phyloP scores from a whole-genome alignment of 495 filamentous ascomycete genomes.

The Sabuloglossum arenarium region DNA sequence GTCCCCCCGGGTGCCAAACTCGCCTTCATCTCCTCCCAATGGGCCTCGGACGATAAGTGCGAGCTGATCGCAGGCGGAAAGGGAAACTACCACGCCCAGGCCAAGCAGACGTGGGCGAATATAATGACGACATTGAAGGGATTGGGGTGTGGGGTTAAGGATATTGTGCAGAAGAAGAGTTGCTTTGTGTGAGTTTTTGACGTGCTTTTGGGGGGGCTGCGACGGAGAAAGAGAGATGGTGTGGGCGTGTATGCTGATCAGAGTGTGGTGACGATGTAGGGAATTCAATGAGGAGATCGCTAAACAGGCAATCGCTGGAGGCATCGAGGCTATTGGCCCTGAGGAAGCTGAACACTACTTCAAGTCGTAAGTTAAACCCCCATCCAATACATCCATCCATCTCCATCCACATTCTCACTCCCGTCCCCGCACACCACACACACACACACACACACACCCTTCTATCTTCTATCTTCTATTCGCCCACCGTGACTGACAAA shows the following conservation, averaged over 20 bases:
- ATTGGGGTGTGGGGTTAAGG: neutral
- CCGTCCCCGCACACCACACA: too few relatives aligned
- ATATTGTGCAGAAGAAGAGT: neutral
- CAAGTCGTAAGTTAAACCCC: neutral
- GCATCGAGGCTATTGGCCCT: neutral
- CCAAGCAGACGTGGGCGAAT: neutral
- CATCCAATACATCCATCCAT: too few relatives aligned
- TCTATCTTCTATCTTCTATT: too few relatives aligned
- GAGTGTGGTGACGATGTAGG: neutral
- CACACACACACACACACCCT: too few relatives aligned
- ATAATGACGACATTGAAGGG: neutral
- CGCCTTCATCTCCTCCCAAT: neutral
- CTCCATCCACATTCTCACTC: too few relatives aligned
- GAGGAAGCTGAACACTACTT: neutral
- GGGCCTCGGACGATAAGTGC: neutral
- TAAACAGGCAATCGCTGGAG: neutral
- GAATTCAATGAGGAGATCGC: neutral
- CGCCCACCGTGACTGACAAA: neutral
- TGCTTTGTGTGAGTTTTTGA: neutral
- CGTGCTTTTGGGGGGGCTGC: too few relatives aligned
- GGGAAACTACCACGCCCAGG: neutral
- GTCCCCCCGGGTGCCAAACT: neutral
- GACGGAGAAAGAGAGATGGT: too few relatives aligned
- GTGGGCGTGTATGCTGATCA: neutral
- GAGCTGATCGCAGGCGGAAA: neutral